These are phyloP conservation scores for Quercus variabilis DNA, from an alignment of 306 rosid species.

Conservation along the genomic window DNA sequence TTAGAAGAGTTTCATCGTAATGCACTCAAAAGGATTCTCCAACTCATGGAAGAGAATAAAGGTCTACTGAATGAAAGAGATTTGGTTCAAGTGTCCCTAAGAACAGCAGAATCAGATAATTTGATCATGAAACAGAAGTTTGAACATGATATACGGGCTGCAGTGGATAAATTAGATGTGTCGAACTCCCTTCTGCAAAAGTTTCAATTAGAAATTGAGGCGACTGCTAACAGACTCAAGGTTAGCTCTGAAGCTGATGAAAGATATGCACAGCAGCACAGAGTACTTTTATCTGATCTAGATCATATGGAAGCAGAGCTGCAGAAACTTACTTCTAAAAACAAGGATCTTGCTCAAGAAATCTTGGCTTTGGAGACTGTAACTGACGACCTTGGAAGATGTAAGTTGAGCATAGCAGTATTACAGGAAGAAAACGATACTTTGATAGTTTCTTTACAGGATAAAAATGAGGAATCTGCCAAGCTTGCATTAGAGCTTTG, in stretches of 20 bases:
- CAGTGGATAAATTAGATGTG: constrained; percentile 43
- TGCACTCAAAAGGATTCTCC: constrained; percentile 50
- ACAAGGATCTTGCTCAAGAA: constrained; percentile 62
- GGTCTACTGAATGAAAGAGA: constrained; percentile 49
- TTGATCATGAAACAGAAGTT: constrained; percentile 56
- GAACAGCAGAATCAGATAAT: constrained; percentile 48
- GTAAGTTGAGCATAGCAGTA: constrained; percentile 46
- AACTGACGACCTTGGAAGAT: constrained; percentile 52
- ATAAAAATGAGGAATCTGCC: constrained; percentile 55
- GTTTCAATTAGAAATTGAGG: constrained; percentile 66
- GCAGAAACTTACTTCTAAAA: constrained; percentile 60
- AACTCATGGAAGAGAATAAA: constrained; percentile 64
- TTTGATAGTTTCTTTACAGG: constrained; percentile 47
- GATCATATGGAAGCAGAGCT: constrained; percentile 67
- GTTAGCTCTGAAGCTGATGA: constrained; percentile 61
- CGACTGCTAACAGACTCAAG: constrained; percentile 44
- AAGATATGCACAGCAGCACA: constrained; percentile 49
- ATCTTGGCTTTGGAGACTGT: constrained; percentile 38
- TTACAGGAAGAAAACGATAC: constrained; percentile 54
- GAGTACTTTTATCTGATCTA: constrained; percentile 50
- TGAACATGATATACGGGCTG: constrained; percentile 43
- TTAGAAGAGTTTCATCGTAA: constrained; percentile 64
- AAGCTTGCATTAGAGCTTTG: constrained; percentile 50
- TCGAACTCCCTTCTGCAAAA: constrained; percentile 57
- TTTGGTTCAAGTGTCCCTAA: constrained; percentile 48